Conservation (phyloP, 768 basidiomycete genomes). For the Russula abietina region DNA sequence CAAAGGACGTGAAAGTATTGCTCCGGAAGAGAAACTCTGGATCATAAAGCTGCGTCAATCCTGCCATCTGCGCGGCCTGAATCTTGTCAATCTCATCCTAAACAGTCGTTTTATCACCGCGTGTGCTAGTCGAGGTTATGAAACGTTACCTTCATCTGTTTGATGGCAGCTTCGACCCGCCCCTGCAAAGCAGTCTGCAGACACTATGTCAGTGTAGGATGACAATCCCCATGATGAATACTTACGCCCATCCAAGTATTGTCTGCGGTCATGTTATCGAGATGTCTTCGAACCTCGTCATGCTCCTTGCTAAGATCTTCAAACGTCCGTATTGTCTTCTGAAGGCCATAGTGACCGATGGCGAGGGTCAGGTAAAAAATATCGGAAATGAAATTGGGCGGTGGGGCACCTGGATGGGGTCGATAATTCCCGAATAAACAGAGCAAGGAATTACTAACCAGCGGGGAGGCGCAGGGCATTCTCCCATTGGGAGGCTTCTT, state of each 20-base stretch:
- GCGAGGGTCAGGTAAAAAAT: conserved; percentile 87
- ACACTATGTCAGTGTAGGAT: conserved; percentile 5
- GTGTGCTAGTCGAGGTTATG: not conserved
- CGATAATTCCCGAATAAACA: conserved; percentile 7
- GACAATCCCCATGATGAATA: conserved; percentile 9
- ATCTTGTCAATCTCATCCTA: conserved; percentile 67
- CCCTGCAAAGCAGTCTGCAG: conserved; percentile 62
- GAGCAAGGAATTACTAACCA: conserved; percentile 33
- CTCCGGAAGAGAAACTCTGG: conserved; percentile 75
- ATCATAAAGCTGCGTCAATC: conserved; percentile 79
- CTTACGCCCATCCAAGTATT: conserved; percentile 79
- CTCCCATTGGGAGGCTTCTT: conserved; percentile 75
- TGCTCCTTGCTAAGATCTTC: conserved; percentile 68
- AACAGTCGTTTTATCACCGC: conserved; percentile 1
- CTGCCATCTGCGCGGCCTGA: conserved; percentile 69
- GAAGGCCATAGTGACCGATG: conserved; percentile 83
- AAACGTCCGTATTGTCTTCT: conserved; percentile 72
- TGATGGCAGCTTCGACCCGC: conserved; percentile 72
- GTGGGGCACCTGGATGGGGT: conserved; percentile 37
- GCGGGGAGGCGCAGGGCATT: conserved; percentile 41
- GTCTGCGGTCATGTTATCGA: conserved; percentile 71
- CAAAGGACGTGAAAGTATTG: conserved; percentile 80
- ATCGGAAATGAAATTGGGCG: conserved; percentile 91
- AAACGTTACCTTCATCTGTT: conserved; percentile 50
- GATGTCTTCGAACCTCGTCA: conserved; percentile 69